These are phyloP conservation scores for Debaryomyces sp. DNA, from an alignment of 1,139 yeast species.

Conservation along the genomic window DNA sequence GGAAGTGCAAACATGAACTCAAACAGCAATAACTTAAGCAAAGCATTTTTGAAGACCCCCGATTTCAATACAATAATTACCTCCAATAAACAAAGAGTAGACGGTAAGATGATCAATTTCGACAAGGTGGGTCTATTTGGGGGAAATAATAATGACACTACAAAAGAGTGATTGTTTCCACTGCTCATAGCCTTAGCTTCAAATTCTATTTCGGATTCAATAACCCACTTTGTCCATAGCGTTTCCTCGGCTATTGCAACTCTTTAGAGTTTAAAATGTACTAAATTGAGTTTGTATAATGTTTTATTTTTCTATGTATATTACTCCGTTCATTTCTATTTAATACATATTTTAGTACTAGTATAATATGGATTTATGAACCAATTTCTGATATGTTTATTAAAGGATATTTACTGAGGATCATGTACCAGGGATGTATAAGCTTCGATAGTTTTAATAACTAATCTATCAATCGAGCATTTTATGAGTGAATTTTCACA, in stretches of 20 bases:
- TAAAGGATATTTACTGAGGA: no score
- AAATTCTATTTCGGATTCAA: neutral
- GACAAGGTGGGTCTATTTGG: constrained; percentile 38
- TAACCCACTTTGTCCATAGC: neutral
- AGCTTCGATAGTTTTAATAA: no score
- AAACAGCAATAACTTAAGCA: constrained; percentile 18
- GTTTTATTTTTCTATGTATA: neutral
- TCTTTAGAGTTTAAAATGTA: neutral
- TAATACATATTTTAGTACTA: neutral
- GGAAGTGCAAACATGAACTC: constrained; percentile 27
- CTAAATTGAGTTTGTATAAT: neutral
- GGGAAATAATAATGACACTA: constrained; percentile 12
- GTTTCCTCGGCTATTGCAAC: neutral
- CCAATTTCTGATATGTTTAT: no score
- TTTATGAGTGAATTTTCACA: no score
- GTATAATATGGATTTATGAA: neutral
- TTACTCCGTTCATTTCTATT: neutral
- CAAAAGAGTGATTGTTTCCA: constrained; percentile 8
- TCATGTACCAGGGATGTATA: no score
- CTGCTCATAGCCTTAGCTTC: neutral
- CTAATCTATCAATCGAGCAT: no score
- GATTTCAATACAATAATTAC: constrained; percentile 40
- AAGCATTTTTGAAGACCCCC: constrained; percentile 44
- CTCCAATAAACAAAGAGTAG: constrained; percentile 31
- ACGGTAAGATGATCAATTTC: constrained; percentile 49